These are phyloP conservation scores for Blastobotrys attinorum DNA, from an alignment of 805 yeast genomes.

Conservation along the genomic window DNA sequence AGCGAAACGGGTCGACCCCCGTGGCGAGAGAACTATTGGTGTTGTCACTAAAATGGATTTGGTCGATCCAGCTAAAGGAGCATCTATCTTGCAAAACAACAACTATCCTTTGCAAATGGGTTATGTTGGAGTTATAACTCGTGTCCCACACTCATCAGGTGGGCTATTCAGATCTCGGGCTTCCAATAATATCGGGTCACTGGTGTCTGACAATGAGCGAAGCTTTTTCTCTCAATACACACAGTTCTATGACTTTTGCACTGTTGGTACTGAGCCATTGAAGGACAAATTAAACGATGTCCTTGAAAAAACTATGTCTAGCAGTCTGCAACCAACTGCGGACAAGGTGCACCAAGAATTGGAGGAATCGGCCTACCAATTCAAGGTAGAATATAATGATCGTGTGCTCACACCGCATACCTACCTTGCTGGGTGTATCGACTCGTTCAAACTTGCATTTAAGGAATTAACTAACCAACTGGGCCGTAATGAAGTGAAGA, in stretches of 20 bases:
- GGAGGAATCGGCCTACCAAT: slow-evolving; percentile 87
- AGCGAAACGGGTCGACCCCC: slow-evolving; percentile 80
- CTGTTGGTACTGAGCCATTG: slow-evolving; percentile 66
- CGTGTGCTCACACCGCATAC: slow-evolving; percentile 90
- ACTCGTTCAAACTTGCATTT: slow-evolving; percentile 72
- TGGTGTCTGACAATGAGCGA: slow-evolving; percentile 38
- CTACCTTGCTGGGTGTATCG: slow-evolving; percentile 86
- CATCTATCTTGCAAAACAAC: slow-evolving; percentile 57
- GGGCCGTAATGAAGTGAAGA: slow-evolving; percentile 73
- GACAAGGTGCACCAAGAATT: slow-evolving; percentile 78
- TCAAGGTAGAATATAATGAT: slow-evolving; percentile 95
- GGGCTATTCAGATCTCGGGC: slow-evolving; percentile 44
- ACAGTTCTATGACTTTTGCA: slow-evolving; percentile 47
- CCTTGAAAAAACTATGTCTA: slow-evolving; percentile 85
- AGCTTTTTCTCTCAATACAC: slow-evolving; percentile 56
- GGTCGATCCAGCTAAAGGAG: slow-evolving; percentile 70
- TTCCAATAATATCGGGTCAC: slow-evolving; percentile 49
- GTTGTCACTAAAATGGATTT: slow-evolving; percentile 91
- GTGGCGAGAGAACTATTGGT: slow-evolving; percentile 93
- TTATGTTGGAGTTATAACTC: slow-evolving; percentile 95
- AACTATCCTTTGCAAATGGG: slow-evolving; percentile 94
- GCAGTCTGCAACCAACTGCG: slow-evolving; percentile 80
- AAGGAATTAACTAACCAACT: slow-evolving; percentile 80
- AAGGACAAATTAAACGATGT: slow-evolving; percentile 78
- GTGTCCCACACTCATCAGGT: slow-evolving; percentile 41